Evolutionary conservation across 345 rosid species (phyloP), one percentile per base, ranked within the genome.

Genomic region (Euphorbia peplus): DNA sequence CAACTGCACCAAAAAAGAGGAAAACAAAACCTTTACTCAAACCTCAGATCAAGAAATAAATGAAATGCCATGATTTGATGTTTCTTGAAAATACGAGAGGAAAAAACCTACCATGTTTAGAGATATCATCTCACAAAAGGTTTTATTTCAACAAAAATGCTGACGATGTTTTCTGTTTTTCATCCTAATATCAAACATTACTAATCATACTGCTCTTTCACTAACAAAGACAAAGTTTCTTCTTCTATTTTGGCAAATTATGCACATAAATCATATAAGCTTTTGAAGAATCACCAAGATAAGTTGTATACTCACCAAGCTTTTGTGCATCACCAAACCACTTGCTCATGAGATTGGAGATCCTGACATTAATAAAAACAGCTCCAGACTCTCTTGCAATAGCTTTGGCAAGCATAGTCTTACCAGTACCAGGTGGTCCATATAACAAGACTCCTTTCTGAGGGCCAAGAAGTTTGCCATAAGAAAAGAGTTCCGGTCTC

Each of bases 301-400:
- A 7, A 61, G 16, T 12, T 42, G 12, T 63, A 72, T 8, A 80
- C 95, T 78, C 78, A 93, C 98, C 99, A 54, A 95, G 97, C 84
- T 95, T 95, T 79, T 90, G 99, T 55, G 98, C 96, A 86, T 91
- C 99, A 68, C 98, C 98, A 84, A 95, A 91, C 99, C 98, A 90
- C 76, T 91, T 90, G 96, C 98, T 91, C 99, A 90, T 91, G 14
- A 95, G 80, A 82, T 90, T 90, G 0, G 98, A 88, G 57, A 95
- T 79, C 84, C 86, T 80, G 26, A 95, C 97, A 73, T 95, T 95
- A 29, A 91, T 95, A 67, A 91, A 95, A 74, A 95, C 96, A 77
- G 98, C 98, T 69, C 98, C 95, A 11, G 97, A 95, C 67, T 95
- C 99, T 80, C 83, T 95, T 10, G 98, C 97, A 75, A 95, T 91